These are phyloP conservation scores for Penicillium lividum DNA, from an alignment of 495 filamentous ascomycete species.

Conservation along the genomic window DNA sequence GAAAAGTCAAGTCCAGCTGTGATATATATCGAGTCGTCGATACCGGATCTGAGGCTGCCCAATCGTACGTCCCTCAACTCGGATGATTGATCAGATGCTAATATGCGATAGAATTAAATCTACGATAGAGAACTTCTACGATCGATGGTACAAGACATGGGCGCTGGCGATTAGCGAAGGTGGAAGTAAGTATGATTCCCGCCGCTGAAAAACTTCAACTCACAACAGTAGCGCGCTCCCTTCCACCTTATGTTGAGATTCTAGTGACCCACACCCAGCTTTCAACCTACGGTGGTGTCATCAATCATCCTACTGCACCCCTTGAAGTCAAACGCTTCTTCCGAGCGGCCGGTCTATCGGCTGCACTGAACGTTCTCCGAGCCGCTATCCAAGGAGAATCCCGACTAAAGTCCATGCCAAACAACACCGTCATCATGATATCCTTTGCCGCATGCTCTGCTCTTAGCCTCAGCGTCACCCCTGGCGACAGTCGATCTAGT, in stretches of 20 bases:
- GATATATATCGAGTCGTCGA: slow-evolving; percentile 55
- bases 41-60: slow-evolving; percentile 55
- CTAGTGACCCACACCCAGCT: slow-evolving; percentile 70
- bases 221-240: slow-evolving; percentile 48
- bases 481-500: slow-evolving; percentile 53
- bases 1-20: slow-evolving; percentile 60
- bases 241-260: slow-evolving; percentile 75
- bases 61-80: slow-evolving; percentile 45
- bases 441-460: slow-evolving; percentile 73
- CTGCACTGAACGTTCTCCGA: slow-evolving; percentile 71
- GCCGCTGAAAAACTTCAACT: slow-evolving; percentile 7
- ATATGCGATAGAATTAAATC: slow-evolving; percentile 51
- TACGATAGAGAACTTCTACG: slow-evolving; percentile 63
- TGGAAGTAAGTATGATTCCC: slow-evolving; percentile 40
- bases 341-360: slow-evolving; percentile 65
- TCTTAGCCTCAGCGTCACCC: slow-evolving; percentile 60
- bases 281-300: slow-evolving; percentile 71
- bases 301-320: slow-evolving; percentile 72
- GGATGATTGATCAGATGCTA: slow-evolving; percentile 2
- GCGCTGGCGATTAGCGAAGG: slow-evolving; percentile 58
- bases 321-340: slow-evolving; percentile 71
- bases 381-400: slow-evolving; percentile 70
- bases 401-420: slow-evolving; percentile 71
- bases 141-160: slow-evolving; percentile 63
- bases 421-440: slow-evolving; percentile 77